Conservation (phyloP, 2,329 filamentous ascomycete genomes). For the Ceratocystis colombiana region DNA sequence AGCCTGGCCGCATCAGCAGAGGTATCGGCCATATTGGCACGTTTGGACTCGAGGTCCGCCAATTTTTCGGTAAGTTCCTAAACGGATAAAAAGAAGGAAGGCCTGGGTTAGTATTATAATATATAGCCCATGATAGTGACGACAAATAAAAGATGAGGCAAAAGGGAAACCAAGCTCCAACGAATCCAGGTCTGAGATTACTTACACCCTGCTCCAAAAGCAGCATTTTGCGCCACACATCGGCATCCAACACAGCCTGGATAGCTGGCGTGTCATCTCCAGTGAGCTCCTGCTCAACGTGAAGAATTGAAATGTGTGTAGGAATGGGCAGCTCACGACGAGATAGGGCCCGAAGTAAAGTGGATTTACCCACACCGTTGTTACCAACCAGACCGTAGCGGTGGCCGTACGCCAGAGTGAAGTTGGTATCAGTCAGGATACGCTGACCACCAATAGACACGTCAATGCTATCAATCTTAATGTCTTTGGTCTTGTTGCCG, state of each 20-base stretch:
- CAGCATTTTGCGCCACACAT: slow-evolving; percentile 96
- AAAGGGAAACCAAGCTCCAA: neutral
- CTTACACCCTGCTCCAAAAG: slow-evolving; percentile 74
- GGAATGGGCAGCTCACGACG: slow-evolving; percentile 90
- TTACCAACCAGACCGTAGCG: slow-evolving; percentile 96
- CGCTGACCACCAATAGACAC: slow-evolving; percentile 81
- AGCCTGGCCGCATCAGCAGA: slow-evolving; percentile 77
- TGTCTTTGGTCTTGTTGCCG: slow-evolving; percentile 89
- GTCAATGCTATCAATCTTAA: slow-evolving; percentile 95
- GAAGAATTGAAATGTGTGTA: slow-evolving; percentile 94
- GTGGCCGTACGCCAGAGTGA: slow-evolving; percentile 84
- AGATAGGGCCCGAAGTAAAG: slow-evolving; percentile 82
- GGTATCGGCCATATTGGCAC: slow-evolving; percentile 76
- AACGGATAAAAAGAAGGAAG: neutral
- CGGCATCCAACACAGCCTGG: slow-evolving; percentile 91
- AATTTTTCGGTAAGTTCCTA: slow-evolving; percentile 69
- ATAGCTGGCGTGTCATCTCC: slow-evolving; percentile 92
- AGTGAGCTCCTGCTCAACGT: slow-evolving; percentile 95
- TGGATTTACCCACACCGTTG: slow-evolving; percentile 98
- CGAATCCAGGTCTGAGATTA: slow-evolving; percentile 25
- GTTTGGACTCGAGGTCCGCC: slow-evolving; percentile 63
- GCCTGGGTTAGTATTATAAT: neutral
- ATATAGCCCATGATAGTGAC: neutral
- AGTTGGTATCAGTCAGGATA: slow-evolving; percentile 79
- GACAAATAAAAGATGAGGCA: neutral